Base-by-base conservation (phyloP, 257 asterid species). In the Nicotiana sylvestris region DNA sequence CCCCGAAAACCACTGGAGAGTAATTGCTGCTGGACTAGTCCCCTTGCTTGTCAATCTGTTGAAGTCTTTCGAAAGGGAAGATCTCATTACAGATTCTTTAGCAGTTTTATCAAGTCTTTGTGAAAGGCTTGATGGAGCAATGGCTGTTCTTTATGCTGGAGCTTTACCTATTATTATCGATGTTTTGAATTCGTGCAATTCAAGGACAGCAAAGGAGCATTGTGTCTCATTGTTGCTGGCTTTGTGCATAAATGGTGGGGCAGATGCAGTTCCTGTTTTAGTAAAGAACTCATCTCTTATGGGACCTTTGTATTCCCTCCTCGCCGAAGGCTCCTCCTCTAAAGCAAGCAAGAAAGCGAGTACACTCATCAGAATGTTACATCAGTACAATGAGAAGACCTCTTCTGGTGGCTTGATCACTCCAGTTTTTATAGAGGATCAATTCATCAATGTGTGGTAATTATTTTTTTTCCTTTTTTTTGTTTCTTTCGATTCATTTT, bases 241-340 rank as follows among this genome's bases (percentile, higher is more conserved):
- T 6, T 30, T 96, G 85, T 92, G 97, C 88, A 87, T 79, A 83
- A 90, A 90, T n/a, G 91, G 86, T 21, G 86, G 88, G 5, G 85
- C 85, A 16, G 89, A 90, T 70, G 98, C 86, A 92, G 93, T 96
- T 89, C 94, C 91, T 2, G 56, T 91, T 92, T 89, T 96, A 87
- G 92, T 86, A 69, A 90, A 88, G 91, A 91, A 90, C 90, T 78
- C 89, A 16, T 88, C 96, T 67, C 53, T 95, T 17, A 91, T 95
- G 91, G 87, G 51, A 62, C 76, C 87, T 3, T 83, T 93, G 30
- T 95, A 93, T 81, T 90, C 97, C 13, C 82, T 91, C 58, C 86
- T 93, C 17, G 82, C 92, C 0, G 85, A 83, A 5, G 97, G 99
- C 32, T 85, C 91, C 32, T 85, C 91, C 37, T 7, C 91, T 1